phyloP scores from a whole-genome alignment of 176 grass and related monocot species.

The Dendrocalamus sinicus region DNA sequence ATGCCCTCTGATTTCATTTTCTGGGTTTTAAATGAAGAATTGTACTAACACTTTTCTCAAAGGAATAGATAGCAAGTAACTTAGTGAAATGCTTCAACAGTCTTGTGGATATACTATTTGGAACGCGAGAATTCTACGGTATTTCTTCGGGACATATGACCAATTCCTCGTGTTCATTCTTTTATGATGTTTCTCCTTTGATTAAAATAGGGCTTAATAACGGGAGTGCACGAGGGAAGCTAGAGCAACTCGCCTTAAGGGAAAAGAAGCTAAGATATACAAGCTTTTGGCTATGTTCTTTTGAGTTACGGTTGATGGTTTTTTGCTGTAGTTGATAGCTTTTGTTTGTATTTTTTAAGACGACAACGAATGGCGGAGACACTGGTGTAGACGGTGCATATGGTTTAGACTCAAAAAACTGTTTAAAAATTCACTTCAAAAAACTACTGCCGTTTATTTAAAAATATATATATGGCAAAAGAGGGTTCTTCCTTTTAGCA shows the following conservation, averaged over 20 bases:
- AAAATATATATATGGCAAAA: too few species aligned
- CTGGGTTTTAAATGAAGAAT: not conserved
- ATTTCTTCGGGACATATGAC: too few species aligned
- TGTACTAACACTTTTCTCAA: not conserved
- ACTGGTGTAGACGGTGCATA: too few species aligned
- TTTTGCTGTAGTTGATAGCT: too few species aligned
- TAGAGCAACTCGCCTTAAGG: not conserved
- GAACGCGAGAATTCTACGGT: too few species aligned
- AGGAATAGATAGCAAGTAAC: not conserved
- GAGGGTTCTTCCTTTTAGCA: not conserved
- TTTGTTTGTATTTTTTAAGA: too few species aligned
- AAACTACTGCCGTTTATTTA: too few species aligned
- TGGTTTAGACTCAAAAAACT: too few species aligned
- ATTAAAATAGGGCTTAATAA: not conserved
- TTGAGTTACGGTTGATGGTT: too few species aligned
- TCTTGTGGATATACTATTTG: not conserved
- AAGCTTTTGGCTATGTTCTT: not conserved
- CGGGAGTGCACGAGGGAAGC: not conserved
- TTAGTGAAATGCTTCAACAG: not conserved
- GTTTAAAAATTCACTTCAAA: too few species aligned
- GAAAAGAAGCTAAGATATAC: not conserved
- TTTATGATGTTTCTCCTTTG: not conserved
- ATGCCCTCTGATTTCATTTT: not conserved
- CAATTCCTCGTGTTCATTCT: not conserved
- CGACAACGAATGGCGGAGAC: rapidly evolving